phyloP scores from a whole-genome alignment of 805 yeast genomes.

The Barnettozyma botsteinii region DNA sequence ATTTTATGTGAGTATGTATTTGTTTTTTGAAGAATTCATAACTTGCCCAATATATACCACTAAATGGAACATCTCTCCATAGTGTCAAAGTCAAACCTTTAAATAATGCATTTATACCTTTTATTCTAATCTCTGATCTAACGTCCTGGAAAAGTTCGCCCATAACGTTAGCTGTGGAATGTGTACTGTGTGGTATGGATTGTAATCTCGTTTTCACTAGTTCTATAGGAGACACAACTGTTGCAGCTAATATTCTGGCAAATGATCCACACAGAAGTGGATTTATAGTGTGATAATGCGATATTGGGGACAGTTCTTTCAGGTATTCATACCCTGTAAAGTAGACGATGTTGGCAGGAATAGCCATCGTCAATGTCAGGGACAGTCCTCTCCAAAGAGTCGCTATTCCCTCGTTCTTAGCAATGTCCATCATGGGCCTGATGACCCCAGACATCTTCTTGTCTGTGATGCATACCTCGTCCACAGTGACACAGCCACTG shows the following conservation, averaged over 20 bases:
- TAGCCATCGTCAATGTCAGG: conserved; percentile 77
- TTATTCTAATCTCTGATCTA: conserved; percentile 39
- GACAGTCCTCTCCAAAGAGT: conserved; percentile 90
- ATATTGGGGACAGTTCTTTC: conserved; percentile 65
- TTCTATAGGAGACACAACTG: conserved; percentile 83
- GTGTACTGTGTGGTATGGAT: conserved; percentile 58
- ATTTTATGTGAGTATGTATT: conserved; percentile 3
- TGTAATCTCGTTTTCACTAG: conserved; percentile 83
- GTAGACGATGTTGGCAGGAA: conserved; percentile 90
- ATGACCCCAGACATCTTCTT: conserved; percentile 54
- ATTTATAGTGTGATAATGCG: conserved; percentile 38
- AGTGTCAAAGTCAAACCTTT: conserved; percentile 82
- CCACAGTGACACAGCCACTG: conserved; percentile 23
- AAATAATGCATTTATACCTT: conserved; percentile 66
- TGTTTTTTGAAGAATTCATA: conserved; percentile 45
- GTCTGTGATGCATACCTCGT: conserved; percentile 28
- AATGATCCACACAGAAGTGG: conserved; percentile 82
- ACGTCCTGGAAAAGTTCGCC: conserved; percentile 50
- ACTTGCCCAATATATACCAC: conserved; percentile 90
- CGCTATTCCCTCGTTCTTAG: conserved; percentile 62
- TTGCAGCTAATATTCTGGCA: conserved; percentile 80
- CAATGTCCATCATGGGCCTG: conserved; percentile 65
- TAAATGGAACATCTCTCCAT: conserved; percentile 97
- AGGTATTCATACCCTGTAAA: conserved; percentile 90
- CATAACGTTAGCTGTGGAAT: conserved; percentile 26